Evolutionary conservation across 805 yeast species (phyloP).

Genomic region (Sporopachydermia lactativora): DNA sequence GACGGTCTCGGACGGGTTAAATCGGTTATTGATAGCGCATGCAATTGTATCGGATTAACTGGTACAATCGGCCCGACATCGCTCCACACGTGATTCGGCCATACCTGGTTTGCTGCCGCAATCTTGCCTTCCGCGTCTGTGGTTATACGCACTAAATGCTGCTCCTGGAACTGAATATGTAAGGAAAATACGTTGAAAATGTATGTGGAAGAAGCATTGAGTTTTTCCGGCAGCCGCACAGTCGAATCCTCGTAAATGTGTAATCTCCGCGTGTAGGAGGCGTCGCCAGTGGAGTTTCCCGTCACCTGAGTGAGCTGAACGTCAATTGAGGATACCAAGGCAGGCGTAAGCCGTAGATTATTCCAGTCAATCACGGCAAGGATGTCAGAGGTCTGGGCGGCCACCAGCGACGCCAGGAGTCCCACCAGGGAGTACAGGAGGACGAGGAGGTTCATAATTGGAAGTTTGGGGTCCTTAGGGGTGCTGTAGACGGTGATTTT

Average conservation of each 20-base stretch:
- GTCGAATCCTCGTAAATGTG: not conserved
- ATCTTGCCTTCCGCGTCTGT: not conserved
- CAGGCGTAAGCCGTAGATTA: not conserved
- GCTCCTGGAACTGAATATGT: not conserved
- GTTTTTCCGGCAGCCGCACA: not conserved
- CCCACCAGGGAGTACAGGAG: constrained; percentile 1
- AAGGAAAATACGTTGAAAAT: not conserved
- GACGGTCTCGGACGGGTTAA: not conserved
- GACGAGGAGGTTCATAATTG: no score
- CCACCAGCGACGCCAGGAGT: not conserved
- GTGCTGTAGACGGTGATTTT: no score
- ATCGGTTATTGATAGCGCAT: not conserved
- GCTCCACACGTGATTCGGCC: not conserved
- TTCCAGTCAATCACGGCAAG: not conserved
- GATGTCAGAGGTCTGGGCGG: not conserved
- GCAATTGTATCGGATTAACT: not conserved
- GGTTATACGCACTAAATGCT: not conserved
- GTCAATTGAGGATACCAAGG: not conserved
- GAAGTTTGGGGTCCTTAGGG: no score
- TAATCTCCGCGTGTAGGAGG: not conserved
- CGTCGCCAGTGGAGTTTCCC: no score
- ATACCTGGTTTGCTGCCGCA: not conserved
- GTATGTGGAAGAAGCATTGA: not conserved
- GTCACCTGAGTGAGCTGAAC: not conserved
- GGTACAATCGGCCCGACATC: not conserved